Base-by-base conservation (phyloP, 2,329 filamentous ascomycete genomes). In the Neonectria neomacrospora region DNA sequence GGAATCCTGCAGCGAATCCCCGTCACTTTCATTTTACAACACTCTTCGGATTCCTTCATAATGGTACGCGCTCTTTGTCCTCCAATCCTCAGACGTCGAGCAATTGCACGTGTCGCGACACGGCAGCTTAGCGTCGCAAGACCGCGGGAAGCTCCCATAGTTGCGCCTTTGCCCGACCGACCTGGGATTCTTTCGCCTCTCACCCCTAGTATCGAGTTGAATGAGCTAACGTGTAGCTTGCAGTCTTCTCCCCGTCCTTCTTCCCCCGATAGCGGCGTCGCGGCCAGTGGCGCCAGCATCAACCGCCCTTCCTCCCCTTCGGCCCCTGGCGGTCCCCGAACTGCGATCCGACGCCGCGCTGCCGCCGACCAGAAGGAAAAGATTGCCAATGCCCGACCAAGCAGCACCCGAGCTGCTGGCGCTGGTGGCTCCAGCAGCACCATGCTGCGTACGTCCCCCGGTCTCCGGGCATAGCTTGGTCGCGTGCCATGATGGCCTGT, bases 311-410 rank as follows among this genome's bases (percentile, higher is more conserved):
- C 92, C 30, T 97, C 95, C 53, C 94, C 95, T 65, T 90, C 93
- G 74, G 91, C 94, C 67, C 96, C 96, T 26, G 96, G 96, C 70
- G 96, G 96, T 73, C 94, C 96, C 75, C 94, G 96, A 79, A 97
- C 95, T 71, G 95, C 94, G 66, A 96, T 99, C 82, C 90, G 96
- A 80, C 91, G 96, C 80, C 93, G 96, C 79, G 95, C 96, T 45
- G 96, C 96, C 30, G 95, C 95, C 74, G 96, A 98, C 80, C 92
- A 97, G 83, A 97, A 97, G 82, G 96, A 98, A 83, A 96, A 96
- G 83, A 89, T 95, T 74, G 94, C 95, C 76, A 99, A 97, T 91
- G 91, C 89, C 70, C 88, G 96, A 73, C 96, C 96, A 54, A 92
- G 90, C 79, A 97, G 92, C 83, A 99, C 96, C 71, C 89, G 96